Base-by-base conservation (phyloP, 2,329 filamentous ascomycete genomes). In the Epichloe gansuensis region DNA sequence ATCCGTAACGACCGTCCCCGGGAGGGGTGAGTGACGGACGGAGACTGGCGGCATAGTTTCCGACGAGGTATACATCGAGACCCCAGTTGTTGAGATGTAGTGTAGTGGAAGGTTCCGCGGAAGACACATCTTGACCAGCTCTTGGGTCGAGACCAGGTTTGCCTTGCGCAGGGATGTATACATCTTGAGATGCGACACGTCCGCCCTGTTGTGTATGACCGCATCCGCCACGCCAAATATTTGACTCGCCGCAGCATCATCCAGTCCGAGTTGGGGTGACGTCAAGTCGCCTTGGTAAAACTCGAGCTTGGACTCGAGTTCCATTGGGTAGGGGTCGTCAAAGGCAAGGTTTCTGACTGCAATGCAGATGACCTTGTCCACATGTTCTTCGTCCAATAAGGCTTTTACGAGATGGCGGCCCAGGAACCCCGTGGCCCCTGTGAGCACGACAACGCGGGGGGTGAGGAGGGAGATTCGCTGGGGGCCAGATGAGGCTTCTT, bases 201-300 rank as follows among this genome's bases (percentile, higher is more conserved):
- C 64, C 8, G 70, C 71, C 6, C 70, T 72, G 37, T 64, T 66
- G 58, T 76, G 81, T 28, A 86, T 74, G 48, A 84, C 73, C 4
- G 74, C 17, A 23, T 54, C 44, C 5, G 45, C 49, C 11, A 42
- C 17, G 7, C 17, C 13, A 17, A 54, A 52, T 2, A 59, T 48
- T 0, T 12, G 7, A 23, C 5, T 44, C 3, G 47, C 49, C 3
- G 34, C 38, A 11, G 38, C 48, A n/a, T 66, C 51, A 3, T 57
- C 56, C 4, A 77, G 63, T 0, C 73, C 72, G 5, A 77, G 64
- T 4, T 46, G 54, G 0, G 66, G 62, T 1, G 46, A 42, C 0
- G 54, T 54, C 1, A 75, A 63, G 54, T 72, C 64, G 39, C 63
- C 58, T 0, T 44, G 21, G 50, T 63, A 52, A n/a, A 55, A 48